Evolutionary conservation across 257 asterid species (phyloP).

Genomic region (Paraleonurus japonicus): DNA sequence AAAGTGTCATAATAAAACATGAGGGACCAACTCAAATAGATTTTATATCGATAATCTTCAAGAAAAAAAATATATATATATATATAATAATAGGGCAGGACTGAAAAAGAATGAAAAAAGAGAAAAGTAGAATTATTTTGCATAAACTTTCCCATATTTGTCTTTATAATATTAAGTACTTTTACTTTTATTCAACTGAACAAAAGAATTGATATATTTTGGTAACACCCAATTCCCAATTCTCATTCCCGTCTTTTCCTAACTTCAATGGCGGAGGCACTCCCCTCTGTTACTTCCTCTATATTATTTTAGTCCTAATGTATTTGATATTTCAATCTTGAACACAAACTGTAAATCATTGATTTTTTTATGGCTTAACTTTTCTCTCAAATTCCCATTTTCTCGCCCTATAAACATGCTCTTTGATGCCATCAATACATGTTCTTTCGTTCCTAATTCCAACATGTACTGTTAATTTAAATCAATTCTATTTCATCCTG

Average conservation of each 20-base stretch:
- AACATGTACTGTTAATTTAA: too few relatives aligned
- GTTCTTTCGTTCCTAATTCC: not conserved
- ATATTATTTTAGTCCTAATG: not conserved
- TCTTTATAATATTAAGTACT: too few relatives aligned
- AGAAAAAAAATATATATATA: too few relatives aligned
- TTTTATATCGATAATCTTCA: too few relatives aligned
- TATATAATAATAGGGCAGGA: too few relatives aligned
- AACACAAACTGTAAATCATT: not conserved
- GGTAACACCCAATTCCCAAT: slow-evolving; percentile 2
- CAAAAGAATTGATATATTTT: too few relatives aligned
- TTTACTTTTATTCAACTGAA: too few relatives aligned
- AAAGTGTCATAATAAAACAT: too few relatives aligned
- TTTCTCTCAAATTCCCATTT: not conserved
- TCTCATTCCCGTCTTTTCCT: slow-evolving; percentile 21
- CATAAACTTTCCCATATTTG: too few relatives aligned
- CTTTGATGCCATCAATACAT: not conserved
- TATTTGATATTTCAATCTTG: not conserved
- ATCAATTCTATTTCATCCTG: not conserved
- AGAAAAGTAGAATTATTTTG: too few relatives aligned
- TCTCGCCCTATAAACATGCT: not conserved
- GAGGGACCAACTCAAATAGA: too few relatives aligned
- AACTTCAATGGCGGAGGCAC: not conserved
- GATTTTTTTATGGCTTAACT: not conserved
- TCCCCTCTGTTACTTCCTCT: not conserved
- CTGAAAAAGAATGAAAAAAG: too few relatives aligned